A percentile compares a stretch with the other conserved stretches of the same genome.
phyloP scores from a whole-genome alignment of 2,329 filamentous ascomycete species.

The Fusarium nelsonii region DNA sequence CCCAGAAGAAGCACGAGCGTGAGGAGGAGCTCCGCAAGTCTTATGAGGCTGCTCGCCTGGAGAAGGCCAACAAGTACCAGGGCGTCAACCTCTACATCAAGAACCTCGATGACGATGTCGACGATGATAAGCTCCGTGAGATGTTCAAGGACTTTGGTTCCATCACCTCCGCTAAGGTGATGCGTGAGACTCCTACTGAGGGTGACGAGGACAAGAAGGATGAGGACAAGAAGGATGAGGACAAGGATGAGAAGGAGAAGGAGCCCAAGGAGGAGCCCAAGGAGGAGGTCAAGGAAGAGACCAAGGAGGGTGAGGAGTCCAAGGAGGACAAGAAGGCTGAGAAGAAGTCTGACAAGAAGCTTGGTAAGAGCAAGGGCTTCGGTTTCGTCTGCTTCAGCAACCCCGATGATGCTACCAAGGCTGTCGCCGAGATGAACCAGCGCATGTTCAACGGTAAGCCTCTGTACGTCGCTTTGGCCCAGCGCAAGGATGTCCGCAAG shows the following conservation, averaged over 20 bases:
- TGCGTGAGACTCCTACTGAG: constrained; percentile 81
- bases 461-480: constrained; percentile 95
- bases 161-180: constrained; percentile 99
- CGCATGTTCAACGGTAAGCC: constrained; percentile 98
- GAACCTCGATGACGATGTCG: constrained; percentile 96
- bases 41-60: constrained; percentile 95
- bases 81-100: constrained; percentile 99
- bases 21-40: constrained; percentile 99
- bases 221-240: constrained; percentile 64
- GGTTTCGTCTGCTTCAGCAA: constrained; percentile 99
- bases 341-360: constrained; percentile 71
- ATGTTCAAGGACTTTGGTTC: constrained; percentile 92
- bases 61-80: constrained; percentile 99
- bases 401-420: constrained; percentile 98
- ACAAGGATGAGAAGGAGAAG: constrained; percentile 62
- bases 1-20: constrained; percentile 99
- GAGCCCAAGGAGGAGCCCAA: constrained; percentile 61
- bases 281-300: constrained; percentile 62
- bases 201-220: constrained; percentile 68
- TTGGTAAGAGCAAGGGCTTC: constrained; percentile 99
- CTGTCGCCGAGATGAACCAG: constrained; percentile 99
- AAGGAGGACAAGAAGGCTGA: constrained; percentile 69
- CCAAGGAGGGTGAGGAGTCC: constrained; percentile 62
- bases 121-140: constrained; percentile 96
- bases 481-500: constrained; percentile 99